These are phyloP conservation scores for Linum trigynum DNA, from an alignment of 345 rosid species.

Conservation along the genomic window DNA sequence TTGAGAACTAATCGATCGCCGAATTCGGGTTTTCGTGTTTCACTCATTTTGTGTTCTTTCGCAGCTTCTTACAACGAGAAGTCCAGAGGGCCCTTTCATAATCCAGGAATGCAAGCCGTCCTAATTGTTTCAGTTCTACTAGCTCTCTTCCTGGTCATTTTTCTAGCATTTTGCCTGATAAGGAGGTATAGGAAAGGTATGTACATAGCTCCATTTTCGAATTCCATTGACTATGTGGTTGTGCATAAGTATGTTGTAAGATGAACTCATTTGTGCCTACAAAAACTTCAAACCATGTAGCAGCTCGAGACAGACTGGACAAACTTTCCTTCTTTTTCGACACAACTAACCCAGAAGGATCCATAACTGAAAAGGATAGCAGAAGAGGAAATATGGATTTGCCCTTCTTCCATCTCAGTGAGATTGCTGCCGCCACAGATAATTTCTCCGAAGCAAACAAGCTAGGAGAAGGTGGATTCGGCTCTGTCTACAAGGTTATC, in stretches of 20 bases:
- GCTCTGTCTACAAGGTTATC: slow-evolving; percentile 31
- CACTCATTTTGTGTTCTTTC: not conserved
- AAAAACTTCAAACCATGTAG: no score
- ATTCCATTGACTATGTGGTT: not conserved
- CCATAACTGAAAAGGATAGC: not conserved
- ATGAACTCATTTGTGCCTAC: not conserved
- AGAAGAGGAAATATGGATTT: not conserved
- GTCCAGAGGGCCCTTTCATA: slow-evolving; percentile 13
- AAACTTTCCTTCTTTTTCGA: not conserved
- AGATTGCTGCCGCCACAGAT: slow-evolving; percentile 20
- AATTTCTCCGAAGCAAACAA: slow-evolving; percentile 22
- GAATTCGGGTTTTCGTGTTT: no score
- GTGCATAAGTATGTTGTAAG: not conserved
- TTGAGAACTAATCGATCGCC: not conserved
- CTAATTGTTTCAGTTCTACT: slow-evolving; percentile 9
- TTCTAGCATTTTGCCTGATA: slow-evolving; percentile 3
- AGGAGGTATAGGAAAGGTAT: slow-evolving; percentile 15
- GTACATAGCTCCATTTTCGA: not conserved
- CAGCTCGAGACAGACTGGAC: not conserved
- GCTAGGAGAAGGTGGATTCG: slow-evolving; percentile 37
- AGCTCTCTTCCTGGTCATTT: not conserved
- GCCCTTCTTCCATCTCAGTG: slow-evolving; percentile 6
- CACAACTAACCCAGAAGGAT: not conserved
- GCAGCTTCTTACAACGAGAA: slow-evolving; percentile 10
- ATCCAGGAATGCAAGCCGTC: slow-evolving; percentile 8